Conservation (phyloP, 805 yeast species). For the Candida odintsovae region DNA sequence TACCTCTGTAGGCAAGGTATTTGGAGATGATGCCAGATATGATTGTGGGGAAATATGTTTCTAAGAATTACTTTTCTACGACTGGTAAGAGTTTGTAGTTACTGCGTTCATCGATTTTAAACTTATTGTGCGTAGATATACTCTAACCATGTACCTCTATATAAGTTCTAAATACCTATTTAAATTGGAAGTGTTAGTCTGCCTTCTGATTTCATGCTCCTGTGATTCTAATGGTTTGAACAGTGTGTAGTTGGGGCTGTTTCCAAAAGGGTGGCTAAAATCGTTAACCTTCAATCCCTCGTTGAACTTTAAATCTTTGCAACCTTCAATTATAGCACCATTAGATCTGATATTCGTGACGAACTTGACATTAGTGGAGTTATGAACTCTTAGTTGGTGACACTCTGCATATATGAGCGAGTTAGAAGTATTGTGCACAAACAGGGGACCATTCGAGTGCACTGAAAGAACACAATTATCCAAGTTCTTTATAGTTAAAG, state of each 20-base stretch:
- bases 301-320: slow-evolving; percentile 8
- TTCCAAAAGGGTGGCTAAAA: slow-evolving; percentile 20
- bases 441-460: slow-evolving; percentile 14
- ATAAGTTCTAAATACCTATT: not conserved
- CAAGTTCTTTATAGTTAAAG: slow-evolving; percentile 12
- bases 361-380: slow-evolving; percentile 5
- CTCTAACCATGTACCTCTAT: too few species aligned
- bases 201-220: not conserved
- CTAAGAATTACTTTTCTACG: too few species aligned
- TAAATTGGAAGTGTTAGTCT: not conserved
- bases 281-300: slow-evolving; percentile 15
- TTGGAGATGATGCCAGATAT: too few species aligned
- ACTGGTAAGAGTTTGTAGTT: too few species aligned
- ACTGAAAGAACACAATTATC: slow-evolving; percentile 8
- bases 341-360: slow-evolving; percentile 5
- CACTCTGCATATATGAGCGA: slow-evolving; percentile 12
- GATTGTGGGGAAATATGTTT: too few species aligned
- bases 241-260: slow-evolving; percentile 11
- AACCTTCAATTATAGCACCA: slow-evolving; percentile 18
- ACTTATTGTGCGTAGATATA: too few species aligned
- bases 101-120: too few species aligned
- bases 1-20: too few species aligned
- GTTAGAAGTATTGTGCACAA: slow-evolving; percentile 7
- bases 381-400: slow-evolving; percentile 22
- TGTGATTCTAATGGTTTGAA: not conserved